phyloP scores from a whole-genome alignment of 495 filamentous ascomycete genomes.

The Tuber microsphaerosporum region DNA sequence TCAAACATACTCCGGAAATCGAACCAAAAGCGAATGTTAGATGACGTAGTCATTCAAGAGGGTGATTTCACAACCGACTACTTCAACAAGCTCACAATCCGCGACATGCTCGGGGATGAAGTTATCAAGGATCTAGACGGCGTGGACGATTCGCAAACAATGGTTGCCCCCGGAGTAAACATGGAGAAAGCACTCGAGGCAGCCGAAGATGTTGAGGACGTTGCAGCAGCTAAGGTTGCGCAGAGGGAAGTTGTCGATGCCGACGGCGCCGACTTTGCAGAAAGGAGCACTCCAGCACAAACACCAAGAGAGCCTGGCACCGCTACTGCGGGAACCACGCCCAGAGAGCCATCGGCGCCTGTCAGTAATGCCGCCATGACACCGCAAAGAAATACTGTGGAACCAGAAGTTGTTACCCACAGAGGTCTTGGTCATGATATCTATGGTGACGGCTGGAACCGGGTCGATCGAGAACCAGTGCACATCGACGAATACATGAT shows the following conservation, averaged over 20 bases:
- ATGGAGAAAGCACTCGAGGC: conserved; percentile 82
- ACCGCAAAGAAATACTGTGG: conserved; percentile 44
- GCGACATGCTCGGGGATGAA: conserved; percentile 52
- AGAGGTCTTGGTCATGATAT: conserved; percentile 39
- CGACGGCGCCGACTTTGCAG: conserved; percentile 88
- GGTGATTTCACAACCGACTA: conserved; percentile 98
- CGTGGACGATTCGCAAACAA: conserved; percentile 51
- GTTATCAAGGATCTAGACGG: conserved; percentile 48
- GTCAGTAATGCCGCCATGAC: conserved; percentile 43
- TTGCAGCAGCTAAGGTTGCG: conserved; percentile 73
- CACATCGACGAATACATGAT: conserved; percentile 85
- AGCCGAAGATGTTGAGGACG: conserved; percentile 90
- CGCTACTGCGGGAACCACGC: conserved; percentile 35
- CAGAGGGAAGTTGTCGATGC: conserved; percentile 79
- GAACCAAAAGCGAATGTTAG: conserved; percentile 93
- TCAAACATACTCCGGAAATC: conserved; percentile 96
- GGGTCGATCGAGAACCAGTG: conserved; percentile 52
- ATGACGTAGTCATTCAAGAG: conserved; percentile 97
- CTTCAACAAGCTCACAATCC: conserved; percentile 71
- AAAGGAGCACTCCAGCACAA: conserved; percentile 51
- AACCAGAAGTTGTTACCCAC: conserved; percentile 40
- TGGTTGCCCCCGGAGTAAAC: conserved; percentile 62
- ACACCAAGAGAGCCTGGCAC: conserved; percentile 42
- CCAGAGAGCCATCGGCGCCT: conserved; percentile 45
- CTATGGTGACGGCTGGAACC: conserved; percentile 44